Conservation (phyloP, 257 asterid genomes). For the Rubia yunnanensis region DNA sequence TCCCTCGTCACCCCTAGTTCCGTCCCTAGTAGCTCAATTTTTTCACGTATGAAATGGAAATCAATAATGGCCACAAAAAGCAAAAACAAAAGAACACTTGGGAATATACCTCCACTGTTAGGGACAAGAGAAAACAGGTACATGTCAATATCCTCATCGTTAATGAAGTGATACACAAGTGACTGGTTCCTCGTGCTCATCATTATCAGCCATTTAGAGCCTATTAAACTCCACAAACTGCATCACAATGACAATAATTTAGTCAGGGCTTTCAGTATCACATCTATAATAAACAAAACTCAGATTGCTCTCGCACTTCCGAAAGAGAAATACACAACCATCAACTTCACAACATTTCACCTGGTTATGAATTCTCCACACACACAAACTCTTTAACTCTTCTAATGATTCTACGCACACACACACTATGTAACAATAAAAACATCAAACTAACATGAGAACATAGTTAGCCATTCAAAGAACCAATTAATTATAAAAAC, state of each 20-base stretch:
- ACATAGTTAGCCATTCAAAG: neutral
- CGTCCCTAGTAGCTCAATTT: no score
- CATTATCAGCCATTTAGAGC: slow-evolving; percentile 42
- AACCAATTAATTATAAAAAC: no score
- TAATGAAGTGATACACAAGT: no score
- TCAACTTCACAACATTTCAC: no score
- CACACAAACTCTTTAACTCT: neutral
- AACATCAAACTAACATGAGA: neutral
- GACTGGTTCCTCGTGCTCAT: slow-evolving; percentile 35
- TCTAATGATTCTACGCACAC: neutral
- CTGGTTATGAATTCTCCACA: neutral
- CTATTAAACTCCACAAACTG: slow-evolving; percentile 1
- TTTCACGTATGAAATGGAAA: no score
- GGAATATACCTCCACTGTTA: no score
- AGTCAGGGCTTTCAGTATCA: neutral
- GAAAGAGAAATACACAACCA: neutral
- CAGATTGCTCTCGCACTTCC: neutral
- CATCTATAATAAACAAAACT: neutral
- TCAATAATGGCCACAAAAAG: no score
- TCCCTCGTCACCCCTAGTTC: no score
- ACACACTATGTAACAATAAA: neutral
- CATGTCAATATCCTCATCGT: no score
- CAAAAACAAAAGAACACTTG: no score
- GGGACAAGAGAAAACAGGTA: no score
- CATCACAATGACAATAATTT: neutral